These are phyloP conservation scores for Nigrospora oryzae DNA, from an alignment of 2,329 filamentous ascomycete species.

Conservation along the genomic window DNA sequence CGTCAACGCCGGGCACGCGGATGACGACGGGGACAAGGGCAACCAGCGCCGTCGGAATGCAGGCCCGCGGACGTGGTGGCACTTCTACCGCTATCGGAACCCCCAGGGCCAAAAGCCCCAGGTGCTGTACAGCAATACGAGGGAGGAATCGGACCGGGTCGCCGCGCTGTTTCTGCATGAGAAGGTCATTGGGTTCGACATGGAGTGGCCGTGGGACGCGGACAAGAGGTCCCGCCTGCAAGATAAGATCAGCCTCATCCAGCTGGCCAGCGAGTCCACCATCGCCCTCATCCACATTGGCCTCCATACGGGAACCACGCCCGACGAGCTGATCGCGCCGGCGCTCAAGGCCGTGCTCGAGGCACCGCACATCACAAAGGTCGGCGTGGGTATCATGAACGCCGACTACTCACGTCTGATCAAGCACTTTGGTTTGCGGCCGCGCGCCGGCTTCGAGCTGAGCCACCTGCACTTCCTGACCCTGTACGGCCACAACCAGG, in stretches of 20 bases:
- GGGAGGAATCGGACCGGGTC: slow-evolving; percentile 9
- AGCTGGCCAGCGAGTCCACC: slow-evolving; percentile 14
- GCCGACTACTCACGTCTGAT: slow-evolving; percentile 12
- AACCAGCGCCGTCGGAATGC: too few species aligned
- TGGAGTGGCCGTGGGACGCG: slow-evolving; percentile 15
- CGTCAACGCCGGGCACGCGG: too few species aligned
- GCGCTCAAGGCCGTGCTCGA: slow-evolving; percentile 15
- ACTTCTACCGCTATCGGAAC: slow-evolving; percentile 8
- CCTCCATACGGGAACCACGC: slow-evolving; percentile 11
- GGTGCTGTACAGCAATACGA: slow-evolving; percentile 11
- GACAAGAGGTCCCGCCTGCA: slow-evolving; percentile 5
- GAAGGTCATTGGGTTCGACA: slow-evolving; percentile 16
- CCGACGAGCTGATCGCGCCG: slow-evolving; percentile 15
- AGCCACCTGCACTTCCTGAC: slow-evolving; percentile 14
- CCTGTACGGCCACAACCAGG: slow-evolving; percentile 1
- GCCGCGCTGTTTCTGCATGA: slow-evolving; percentile 13
- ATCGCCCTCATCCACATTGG: slow-evolving; percentile 17
- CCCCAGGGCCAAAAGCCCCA: slow-evolving; percentile 4
- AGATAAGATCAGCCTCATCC: slow-evolving; percentile 15
- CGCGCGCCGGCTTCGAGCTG: slow-evolving; percentile 14
- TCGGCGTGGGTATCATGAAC: slow-evolving; percentile 11
- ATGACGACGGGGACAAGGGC: too few species aligned
- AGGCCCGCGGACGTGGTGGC: slow-evolving; percentile 4
- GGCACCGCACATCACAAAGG: slow-evolving; percentile 12
- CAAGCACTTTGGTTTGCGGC: slow-evolving; percentile 9